Base-by-base conservation (phyloP, 1,284 basidiomycete species). In the Somion occarium region DNA sequence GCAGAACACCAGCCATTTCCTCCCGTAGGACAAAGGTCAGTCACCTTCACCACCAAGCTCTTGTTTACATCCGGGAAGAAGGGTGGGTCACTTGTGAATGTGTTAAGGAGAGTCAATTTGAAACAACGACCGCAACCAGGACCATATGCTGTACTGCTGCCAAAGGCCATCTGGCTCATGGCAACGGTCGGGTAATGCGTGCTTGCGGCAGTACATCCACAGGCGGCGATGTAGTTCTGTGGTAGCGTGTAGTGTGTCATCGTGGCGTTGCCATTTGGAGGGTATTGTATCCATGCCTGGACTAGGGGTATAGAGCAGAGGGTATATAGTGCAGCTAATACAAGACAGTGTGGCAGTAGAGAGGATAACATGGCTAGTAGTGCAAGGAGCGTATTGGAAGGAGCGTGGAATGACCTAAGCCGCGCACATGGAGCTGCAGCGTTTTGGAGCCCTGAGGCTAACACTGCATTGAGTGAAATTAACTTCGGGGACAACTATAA, bases 141-240 rank as follows among this genome's bases (percentile, higher is more conserved):
- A 3, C 87, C 87, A 61, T 82, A 90, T n/a, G 77, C 75, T n/a
- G 69, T 74, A 56, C 78, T 83, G 61, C 83, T 86, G 0, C 88
- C 88, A 58, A 77, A 91, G 1, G 88, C 88, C 73, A 85, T 82
- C 60, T 88, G 82, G 53, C 74, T 86, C 56, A 91, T 67, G 5
- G 88, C 88, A 18, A 82, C 87, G 1, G 88, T 90, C 2, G 88
- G 87, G 60, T 83, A 88, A 59, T 83, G 72, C 24, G 85, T 87
- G 61, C 85, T 88, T 41, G 73, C 70, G 7, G 74, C 75, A 1
- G 79, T 82, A 62, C 88, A 91, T 50, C 88, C 88, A 58, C 79
- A 81, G 0, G 74, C 70, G 38, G 78, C 75, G 48, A 79, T 74
- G 58, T 76, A 85, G 51, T 78, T 76, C 30, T 57, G 67, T 58